Percentiles rank a stretch among this genome's conserved stretches.
These are phyloP conservation scores for Entoloma clypeatum DNA, from an alignment of 1,284 basidiomycete species.

Conservation along the genomic window DNA sequence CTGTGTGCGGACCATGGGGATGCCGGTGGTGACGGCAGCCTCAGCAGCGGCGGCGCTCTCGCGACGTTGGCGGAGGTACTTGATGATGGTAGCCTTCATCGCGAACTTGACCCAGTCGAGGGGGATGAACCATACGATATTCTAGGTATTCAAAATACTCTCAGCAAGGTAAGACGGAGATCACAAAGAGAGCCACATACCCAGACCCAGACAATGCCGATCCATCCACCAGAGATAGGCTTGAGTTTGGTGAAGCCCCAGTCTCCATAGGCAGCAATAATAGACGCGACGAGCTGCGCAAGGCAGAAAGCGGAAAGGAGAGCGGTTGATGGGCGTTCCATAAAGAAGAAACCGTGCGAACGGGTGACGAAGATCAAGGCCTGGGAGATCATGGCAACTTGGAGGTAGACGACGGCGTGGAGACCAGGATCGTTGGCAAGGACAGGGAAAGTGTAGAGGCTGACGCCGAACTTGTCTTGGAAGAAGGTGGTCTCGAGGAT, in stretches of 20 bases:
- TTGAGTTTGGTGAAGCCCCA: slow-evolving; percentile 87
- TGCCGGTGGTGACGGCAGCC: slow-evolving; percentile 48
- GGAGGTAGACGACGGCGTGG: slow-evolving; percentile 82
- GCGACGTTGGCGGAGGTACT: slow-evolving; percentile 71
- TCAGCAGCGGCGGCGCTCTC: slow-evolving; percentile 40
- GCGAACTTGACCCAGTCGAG: slow-evolving; percentile 95
- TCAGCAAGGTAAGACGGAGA: neutral
- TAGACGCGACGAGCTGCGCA: slow-evolving; percentile 91
- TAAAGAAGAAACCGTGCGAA: slow-evolving; percentile 96
- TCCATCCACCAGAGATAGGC: slow-evolving; percentile 86
- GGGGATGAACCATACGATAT: slow-evolving; percentile 93
- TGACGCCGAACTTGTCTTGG: slow-evolving; percentile 81
- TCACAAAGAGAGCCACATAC: slow-evolving; percentile 42
- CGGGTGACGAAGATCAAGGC: slow-evolving; percentile 97
- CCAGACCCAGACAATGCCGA: slow-evolving; percentile 97
- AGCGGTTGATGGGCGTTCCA: slow-evolving; percentile 92
- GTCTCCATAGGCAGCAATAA: slow-evolving; percentile 91
- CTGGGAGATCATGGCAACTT: slow-evolving; percentile 98
- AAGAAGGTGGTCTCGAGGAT: slow-evolving; percentile 91
- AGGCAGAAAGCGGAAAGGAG: slow-evolving; percentile 88
- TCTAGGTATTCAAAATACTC: slow-evolving; percentile 39
- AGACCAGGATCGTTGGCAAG: slow-evolving; percentile 72
- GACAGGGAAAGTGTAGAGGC: slow-evolving; percentile 47
- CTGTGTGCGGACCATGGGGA: slow-evolving; percentile 82
- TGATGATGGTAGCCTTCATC: slow-evolving; percentile 92